These are phyloP conservation scores for Apophysomyces ossiformis DNA, from an alignment of 371 early-diverging fungal species.

Conservation along the genomic window DNA sequence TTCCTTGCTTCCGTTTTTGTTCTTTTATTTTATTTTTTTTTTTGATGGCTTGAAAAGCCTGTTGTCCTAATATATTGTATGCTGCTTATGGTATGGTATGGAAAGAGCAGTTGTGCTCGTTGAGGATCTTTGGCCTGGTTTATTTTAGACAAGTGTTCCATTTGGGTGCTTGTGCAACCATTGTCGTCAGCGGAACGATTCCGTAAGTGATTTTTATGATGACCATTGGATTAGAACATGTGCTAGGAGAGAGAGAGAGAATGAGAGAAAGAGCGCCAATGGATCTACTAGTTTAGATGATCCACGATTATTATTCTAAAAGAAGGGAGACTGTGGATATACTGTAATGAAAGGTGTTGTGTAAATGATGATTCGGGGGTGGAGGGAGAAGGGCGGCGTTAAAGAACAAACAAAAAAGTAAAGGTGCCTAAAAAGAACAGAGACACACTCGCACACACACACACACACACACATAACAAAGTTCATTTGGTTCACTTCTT, in stretches of 20 bases:
- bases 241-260: no score
- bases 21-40: no score
- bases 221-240: no score
- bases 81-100: neutral
- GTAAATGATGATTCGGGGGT: no score
- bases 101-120: neutral
- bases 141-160: neutral
- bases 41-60: neutral
- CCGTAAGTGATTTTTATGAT: neutral
- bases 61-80: no score
- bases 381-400: neutral
- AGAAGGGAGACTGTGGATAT: no score
- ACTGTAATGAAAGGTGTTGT: no score
- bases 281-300: no score
- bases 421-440: neutral
- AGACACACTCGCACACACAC: neutral
- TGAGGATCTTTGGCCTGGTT: neutral
- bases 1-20: neutral
- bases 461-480: neutral
- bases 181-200: conserved; percentile 6
- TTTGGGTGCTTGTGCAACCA: neutral
- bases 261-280: no score
- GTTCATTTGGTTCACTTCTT: neutral
- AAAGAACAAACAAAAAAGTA: conserved; percentile 2
- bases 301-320: no score